Base-by-base conservation (phyloP, 805 yeast species). In the Komagataella pseudopastoris region DNA sequence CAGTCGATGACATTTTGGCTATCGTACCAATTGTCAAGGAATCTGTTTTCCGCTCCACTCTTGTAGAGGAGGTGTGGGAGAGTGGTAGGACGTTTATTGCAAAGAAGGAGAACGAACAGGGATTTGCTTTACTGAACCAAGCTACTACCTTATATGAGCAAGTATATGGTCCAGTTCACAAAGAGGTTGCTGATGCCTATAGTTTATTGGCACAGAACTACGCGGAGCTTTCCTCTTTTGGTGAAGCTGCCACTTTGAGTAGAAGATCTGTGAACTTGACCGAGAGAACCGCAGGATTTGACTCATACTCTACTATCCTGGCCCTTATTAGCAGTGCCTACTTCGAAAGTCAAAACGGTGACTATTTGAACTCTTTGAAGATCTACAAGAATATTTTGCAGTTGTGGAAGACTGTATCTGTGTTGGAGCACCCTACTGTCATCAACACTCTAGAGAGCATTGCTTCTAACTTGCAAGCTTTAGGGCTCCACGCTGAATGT, bases 241-340 rank as follows among this genome's bases (percentile, higher is more conserved):
- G 70, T 22, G 81, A 79, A 56, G 89, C 96, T 10, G 72, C 80
- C 50, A 75, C 73, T 10, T 70, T 78, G 56, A 77, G 83, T 16
- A 79, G 93, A 58, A 83, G 78, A 63, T 79, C 96, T 1, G 75
- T 81, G 55, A 70, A 79, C 45, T 78, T 89, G 54, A 74, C 82
- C 54, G 98, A 91, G 71, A 81, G 98, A 68, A 74, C 81, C 10
- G 65, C 71, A 50, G 99, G 99, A 55, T 65, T 81, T 55, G 98
- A 91, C 62, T 78, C 93, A 12, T 78, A 77, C 59, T 91, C 88
- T 56, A 77, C 90, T 23, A 65, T 88, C 44, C 75, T 88, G 56
- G 71, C 87, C 45, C 78, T 84, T 63, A 73, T 82, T 58, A 88
- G 88, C 66, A 69, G 90, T 57, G 95, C 93, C 1, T 76, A 74